Conservation (phyloP, 2,329 filamentous ascomycete genomes). For the Verticillium dahliae region DNA sequence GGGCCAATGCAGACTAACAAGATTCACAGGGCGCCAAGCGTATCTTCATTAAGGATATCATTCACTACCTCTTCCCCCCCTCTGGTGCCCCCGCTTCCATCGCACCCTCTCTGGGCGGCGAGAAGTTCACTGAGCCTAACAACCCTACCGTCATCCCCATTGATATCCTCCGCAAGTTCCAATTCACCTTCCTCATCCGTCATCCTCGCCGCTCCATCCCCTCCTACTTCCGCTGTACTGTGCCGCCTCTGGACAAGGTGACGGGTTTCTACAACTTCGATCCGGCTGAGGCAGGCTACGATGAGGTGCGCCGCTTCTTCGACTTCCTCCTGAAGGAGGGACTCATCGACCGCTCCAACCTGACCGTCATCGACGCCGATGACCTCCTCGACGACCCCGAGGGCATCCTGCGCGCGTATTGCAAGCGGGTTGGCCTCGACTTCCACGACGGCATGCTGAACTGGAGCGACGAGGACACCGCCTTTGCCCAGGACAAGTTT, state of each 20-base stretch:
- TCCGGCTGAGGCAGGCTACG: conserved; percentile 83
- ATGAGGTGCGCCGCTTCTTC: conserved; percentile 79
- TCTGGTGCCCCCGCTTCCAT: conserved; percentile 60
- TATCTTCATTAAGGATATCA: conserved; percentile 97
- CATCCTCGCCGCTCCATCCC: conserved; percentile 89
- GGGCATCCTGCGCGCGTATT: conserved; percentile 71
- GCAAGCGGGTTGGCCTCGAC: conserved; percentile 70
- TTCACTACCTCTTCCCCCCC: conserved; percentile 82
- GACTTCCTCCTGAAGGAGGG: conserved; percentile 69
- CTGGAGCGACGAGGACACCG: conserved; percentile 73
- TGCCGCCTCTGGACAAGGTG: conserved; percentile 74
- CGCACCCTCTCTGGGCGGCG: conserved; percentile 68
- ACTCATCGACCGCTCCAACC: conserved; percentile 64
- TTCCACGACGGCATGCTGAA: conserved; percentile 73
- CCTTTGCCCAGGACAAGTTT: conserved; percentile 69
- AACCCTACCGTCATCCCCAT: conserved; percentile 85
- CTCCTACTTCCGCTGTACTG: conserved; percentile 89
- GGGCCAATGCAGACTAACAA: neutral
- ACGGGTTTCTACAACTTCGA: conserved; percentile 87
- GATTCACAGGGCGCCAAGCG: conserved; percentile 65
- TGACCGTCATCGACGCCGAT: conserved; percentile 89
- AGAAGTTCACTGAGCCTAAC: conserved; percentile 50
- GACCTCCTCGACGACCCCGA: conserved; percentile 84
- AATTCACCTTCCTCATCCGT: conserved; percentile 95
- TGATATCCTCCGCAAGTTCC: conserved; percentile 69